Evolutionary conservation across 441 rosid species (phyloP).

Genomic region (Syzygium malaccense): DNA sequence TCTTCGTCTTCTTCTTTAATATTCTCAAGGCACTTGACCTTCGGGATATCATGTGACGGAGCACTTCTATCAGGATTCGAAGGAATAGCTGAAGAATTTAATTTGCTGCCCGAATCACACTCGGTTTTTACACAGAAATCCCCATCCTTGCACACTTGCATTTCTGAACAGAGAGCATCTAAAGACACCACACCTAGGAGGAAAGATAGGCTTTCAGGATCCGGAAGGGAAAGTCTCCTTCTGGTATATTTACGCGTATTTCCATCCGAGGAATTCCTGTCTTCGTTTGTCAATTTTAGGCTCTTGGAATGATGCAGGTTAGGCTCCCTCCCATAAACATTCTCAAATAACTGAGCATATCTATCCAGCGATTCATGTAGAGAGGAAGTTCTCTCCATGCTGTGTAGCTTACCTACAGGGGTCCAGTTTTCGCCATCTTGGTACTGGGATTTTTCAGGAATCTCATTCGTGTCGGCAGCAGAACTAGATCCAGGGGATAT

Average conservation of each 20-base stretch:
- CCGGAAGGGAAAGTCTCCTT: conserved; percentile 74
- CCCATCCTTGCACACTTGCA: conserved; percentile 1
- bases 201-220: conserved; percentile 49
- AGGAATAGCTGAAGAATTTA: conserved; percentile 2
- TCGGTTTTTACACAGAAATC: neutral
- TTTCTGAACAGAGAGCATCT: conserved; percentile 17
- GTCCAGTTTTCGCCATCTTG: neutral
- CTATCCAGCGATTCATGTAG: conserved; percentile 43
- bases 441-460: conserved; percentile 8
- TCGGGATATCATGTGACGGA: conserved; percentile 10
- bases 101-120: neutral
- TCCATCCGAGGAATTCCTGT: conserved; percentile 16
- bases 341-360: conserved; percentile 48
- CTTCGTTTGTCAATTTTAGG: conserved; percentile 50
- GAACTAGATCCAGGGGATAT: neutral
- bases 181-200: conserved; percentile 34
- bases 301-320: conserved; percentile 48
- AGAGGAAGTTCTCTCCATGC: conserved; percentile 32
- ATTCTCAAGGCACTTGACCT: conserved; percentile 6
- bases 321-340: conserved; percentile 24
- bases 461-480: neutral
- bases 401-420: neutral
- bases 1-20: neutral
- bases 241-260: conserved; percentile 35
- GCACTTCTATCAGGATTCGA: conserved; percentile 11